Base-by-base conservation (phyloP, 1,139 yeast species). In the Pichia sp. region DNA sequence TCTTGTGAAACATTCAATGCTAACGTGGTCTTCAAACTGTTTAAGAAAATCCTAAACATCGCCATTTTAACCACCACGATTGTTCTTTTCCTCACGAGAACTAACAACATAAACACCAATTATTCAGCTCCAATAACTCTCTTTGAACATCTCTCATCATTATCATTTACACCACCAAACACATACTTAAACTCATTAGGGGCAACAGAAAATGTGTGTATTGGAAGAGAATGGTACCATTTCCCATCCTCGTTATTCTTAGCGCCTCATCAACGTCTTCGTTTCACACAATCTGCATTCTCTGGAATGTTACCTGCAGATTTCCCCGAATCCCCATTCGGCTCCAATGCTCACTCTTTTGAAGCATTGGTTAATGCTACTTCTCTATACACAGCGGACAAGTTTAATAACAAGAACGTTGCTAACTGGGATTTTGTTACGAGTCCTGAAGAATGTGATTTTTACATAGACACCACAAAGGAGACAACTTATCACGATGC, bases 181-280 rank as follows among this genome's bases (percentile, higher is more conserved):
- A n/a, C n/a, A n/a, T n/a, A n/a, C n/a, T n/a, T n/a, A n/a, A n/a
- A n/a, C n/a, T n/a, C n/a, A n/a, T n/a, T n/a, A n/a, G n/a, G n/a
- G n/a, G n/a, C n/a, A n/a, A n/a, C n/a, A 2, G 63, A 65, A 4
- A 79, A 75, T 47, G 79, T 88, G 0, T 91, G 97, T 56, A 69
- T 84, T 17, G 96, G 96, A 3, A 72, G 95, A 42, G 97, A 91
- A 60, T 88, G 97, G 96, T 86, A 86, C 52, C 84, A 91, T 52
- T 88, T 66, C 60, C 96, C 97, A 11, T 77, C 83, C 1, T 87
- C 96, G 0, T 82, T 87, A 55, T 84, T 87, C 53, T 62, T 88
- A 18, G 62, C 64, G 16, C 66, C 70, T 24, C 62, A 71, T 41
- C 64, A 66, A 41, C 64, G 96, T 43, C 60, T 86, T 20, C 64